A percentile compares a stretch with the other conserved stretches of the same genome.
Conservation (phyloP, 495 filamentous ascomycete species). For the Neurospora intermedia region DNA sequence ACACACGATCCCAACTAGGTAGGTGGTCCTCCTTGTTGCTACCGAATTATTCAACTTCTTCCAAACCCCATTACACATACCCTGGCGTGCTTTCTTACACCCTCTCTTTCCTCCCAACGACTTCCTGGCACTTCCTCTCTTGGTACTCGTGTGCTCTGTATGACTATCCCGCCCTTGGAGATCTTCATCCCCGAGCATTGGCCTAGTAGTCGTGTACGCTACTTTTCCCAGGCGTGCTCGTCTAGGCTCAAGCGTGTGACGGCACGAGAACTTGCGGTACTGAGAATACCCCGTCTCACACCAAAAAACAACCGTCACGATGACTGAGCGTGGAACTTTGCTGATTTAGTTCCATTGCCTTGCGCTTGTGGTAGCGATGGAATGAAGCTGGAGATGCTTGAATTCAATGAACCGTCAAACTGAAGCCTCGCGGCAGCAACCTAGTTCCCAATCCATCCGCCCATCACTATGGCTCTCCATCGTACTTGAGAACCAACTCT, state of each 20-base stretch:
- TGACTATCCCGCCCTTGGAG: background rate
- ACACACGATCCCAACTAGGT: background rate
- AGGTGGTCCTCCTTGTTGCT: background rate
- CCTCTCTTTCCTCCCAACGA: background rate
- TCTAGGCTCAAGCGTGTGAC: background rate
- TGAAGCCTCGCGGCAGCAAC: background rate
- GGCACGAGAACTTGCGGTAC: background rate
- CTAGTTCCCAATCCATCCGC: background rate
- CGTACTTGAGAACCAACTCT: constrained; percentile 29
- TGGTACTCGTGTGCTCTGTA: background rate
- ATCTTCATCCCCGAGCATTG: background rate
- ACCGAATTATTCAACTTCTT: background rate
- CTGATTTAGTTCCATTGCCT: background rate
- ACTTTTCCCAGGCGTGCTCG: background rate
- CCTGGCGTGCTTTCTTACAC: background rate
- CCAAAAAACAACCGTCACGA: background rate
- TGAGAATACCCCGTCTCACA: background rate
- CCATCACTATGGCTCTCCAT: background rate
- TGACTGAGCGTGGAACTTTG: background rate
- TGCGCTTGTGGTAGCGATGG: background rate
- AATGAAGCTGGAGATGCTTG: background rate
- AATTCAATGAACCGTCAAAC: background rate
- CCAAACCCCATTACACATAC: background rate
- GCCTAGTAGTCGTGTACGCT: background rate
- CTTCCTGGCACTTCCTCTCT: background rate